phyloP scores from a whole-genome alignment of 208 protist genomes.

The Hexamita inflata region DNA sequence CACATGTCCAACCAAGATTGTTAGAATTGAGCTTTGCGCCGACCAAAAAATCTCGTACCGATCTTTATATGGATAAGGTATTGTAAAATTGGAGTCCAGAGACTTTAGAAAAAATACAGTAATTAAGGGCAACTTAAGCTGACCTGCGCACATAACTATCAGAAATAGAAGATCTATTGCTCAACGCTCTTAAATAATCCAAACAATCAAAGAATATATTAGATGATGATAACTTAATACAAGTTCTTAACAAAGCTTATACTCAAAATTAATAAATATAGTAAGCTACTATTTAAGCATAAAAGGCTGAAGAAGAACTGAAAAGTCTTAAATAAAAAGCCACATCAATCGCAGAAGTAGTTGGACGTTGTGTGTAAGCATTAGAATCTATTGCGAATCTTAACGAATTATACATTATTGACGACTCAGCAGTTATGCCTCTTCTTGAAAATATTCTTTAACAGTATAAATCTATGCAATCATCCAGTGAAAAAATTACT shows the following conservation, averaged over 20 bases:
- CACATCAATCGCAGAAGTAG: background rate
- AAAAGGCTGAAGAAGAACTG: conserved; percentile 5
- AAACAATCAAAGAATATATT: background rate
- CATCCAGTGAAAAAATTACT: background rate
- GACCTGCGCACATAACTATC: background rate
- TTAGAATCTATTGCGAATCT: background rate
- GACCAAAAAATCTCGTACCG: background rate
- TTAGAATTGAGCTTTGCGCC: conserved; percentile 10
- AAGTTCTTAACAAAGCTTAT: conserved; percentile 9
- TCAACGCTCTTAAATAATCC: background rate
- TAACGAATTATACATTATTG: conserved; percentile 12
- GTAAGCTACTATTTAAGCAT: background rate
- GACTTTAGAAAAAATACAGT: background rate
- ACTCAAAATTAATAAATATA: conserved; percentile 3
- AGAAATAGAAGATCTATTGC: background rate
- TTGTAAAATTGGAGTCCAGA: conserved; percentile 1
- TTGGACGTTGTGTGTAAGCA: background rate
- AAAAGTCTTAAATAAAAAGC: background rate
- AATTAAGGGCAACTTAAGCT: background rate
- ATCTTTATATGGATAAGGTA: conserved; percentile 2
- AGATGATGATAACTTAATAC: background rate
- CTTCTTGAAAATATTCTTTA: background rate
- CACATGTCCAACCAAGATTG: background rate
- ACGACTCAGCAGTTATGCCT: background rate
- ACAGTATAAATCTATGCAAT: background rate